Evolutionary conservation across 1,284 basidiomycete genomes (phyloP), one percentile per base, ranked within the genome.

Genomic region (Coniferiporia sulphurascens): DNA sequence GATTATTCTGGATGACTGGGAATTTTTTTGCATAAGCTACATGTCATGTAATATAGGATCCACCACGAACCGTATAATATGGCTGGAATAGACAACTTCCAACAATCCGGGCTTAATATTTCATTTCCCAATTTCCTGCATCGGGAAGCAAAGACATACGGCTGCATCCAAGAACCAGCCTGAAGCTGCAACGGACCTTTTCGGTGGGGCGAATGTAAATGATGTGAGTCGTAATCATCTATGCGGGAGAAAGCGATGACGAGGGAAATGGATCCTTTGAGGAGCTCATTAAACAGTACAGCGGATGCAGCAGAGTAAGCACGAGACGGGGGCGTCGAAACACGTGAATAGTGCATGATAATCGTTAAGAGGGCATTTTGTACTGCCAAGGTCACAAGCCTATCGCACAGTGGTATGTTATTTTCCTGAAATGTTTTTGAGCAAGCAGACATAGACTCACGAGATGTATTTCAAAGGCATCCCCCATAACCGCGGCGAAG

Each of bases 301-400:
- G 96, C 96, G 0, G 93, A 83, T 1, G 95, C 93, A 3, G 95
- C 93, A 3, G 93, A 96, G 74, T 98, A 99, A 21, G 89, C 74
- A 21, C 87, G 80, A 43, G 85, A 77, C 0, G 87, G 76, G 1
- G 91, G 84, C 0, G 84, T 90, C 1, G 90, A 89, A 61, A 96
- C 90, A 57, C 94, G 87, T 32, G 94, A 96, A 74, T 95, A 93
- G 77, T 96, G 93, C 91, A 98, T 95, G 65, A 98, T 90, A 68
- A 98, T 93, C 58, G 93, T 93, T 58, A 98, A 78, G n/a, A 91
- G 85, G 43, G 93, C 93, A 75, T 98, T 99, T 78, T 99, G 95
- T 5, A 98, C 85, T 2, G 96, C 95, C 59, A 99, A 83, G 5
- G 94, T 95, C 66, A 97, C 83, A 62, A 98, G 83, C 7, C 93